Percentiles rank a stretch among this genome's conserved stretches.
These are phyloP conservation scores for Smallanthus sonchifolius DNA, from an alignment of 129 eudicot species.

Conservation along the genomic window DNA sequence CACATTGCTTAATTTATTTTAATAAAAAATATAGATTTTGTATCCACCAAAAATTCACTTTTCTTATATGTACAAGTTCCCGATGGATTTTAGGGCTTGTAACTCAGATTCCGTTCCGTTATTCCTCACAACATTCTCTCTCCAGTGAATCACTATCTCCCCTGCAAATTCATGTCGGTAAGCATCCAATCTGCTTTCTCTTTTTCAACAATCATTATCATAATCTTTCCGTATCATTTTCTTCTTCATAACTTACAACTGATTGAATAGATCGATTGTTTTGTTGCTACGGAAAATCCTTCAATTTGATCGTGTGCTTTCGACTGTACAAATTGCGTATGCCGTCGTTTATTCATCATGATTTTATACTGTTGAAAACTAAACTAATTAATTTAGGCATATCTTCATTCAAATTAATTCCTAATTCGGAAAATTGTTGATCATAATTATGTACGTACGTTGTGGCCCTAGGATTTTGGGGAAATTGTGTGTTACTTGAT, in stretches of 20 bases:
- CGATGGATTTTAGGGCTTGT: conserved; percentile 11
- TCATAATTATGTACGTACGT: conserved; percentile 6
- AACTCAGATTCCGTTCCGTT: conserved; percentile 21
- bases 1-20: no score
- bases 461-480: background rate
- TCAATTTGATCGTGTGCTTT: conserved; percentile 6
- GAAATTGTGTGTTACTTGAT: background rate
- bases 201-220: background rate
- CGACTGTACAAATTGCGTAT: background rate
- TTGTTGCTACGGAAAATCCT: background rate
- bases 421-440: background rate
- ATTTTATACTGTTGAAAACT: background rate
- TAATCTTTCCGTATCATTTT: background rate
- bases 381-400: background rate
- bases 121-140: conserved; percentile 17
- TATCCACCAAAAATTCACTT: no score
- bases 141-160: conserved; percentile 11
- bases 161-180: conserved; percentile 56
- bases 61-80: no score
- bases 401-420: background rate
- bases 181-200: conserved; percentile 12
- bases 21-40: no score
- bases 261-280: background rate
- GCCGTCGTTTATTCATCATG: conserved; percentile 10
- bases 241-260: background rate